These are phyloP conservation scores for Picochlorum sp. DNA, from an alignment of 139 green algal species.

Conservation along the genomic window DNA sequence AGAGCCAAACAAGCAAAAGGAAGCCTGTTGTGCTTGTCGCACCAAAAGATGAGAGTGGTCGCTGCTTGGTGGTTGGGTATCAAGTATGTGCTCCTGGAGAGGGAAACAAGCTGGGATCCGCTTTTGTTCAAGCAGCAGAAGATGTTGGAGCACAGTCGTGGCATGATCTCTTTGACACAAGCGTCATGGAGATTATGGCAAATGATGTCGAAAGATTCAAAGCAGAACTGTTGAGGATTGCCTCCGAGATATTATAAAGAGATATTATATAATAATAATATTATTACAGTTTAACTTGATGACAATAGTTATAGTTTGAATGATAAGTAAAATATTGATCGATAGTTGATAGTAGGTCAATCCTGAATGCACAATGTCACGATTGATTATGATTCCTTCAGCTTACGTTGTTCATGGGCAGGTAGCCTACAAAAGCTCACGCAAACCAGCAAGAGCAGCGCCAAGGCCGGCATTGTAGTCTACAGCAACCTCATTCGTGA, in stretches of 20 bases:
- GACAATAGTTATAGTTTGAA: neutral
- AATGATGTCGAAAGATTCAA: conserved; percentile 35
- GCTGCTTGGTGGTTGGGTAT: conserved; percentile 31
- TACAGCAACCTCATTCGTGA: conserved; percentile 24
- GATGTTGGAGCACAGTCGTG: conserved; percentile 24
- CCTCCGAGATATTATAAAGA: conserved; percentile 8
- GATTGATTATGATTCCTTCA: neutral
- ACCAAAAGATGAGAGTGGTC: neutral
- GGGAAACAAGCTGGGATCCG: conserved; percentile 29
- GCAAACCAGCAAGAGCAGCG: conserved; percentile 20
- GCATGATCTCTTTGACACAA: conserved; percentile 38
- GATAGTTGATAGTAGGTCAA: neutral
- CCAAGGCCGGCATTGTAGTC: conserved; percentile 35
- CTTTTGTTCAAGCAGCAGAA: conserved; percentile 27
- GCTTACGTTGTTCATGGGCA: neutral
- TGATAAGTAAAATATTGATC: neutral
- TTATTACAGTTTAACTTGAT: neutral
- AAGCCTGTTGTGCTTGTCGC: conserved; percentile 33
- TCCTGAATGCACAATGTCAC: neutral
- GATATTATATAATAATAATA: neutral
- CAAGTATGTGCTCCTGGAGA: conserved; percentile 15
- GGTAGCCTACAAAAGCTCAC: neutral
- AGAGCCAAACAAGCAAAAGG: conserved; percentile 11
- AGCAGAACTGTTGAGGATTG: conserved; percentile 22
- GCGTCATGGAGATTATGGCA: conserved; percentile 20